Evolutionary conservation across 495 filamentous ascomycete genomes (phyloP).

Genomic region (Aspergillus ostianus): DNA sequence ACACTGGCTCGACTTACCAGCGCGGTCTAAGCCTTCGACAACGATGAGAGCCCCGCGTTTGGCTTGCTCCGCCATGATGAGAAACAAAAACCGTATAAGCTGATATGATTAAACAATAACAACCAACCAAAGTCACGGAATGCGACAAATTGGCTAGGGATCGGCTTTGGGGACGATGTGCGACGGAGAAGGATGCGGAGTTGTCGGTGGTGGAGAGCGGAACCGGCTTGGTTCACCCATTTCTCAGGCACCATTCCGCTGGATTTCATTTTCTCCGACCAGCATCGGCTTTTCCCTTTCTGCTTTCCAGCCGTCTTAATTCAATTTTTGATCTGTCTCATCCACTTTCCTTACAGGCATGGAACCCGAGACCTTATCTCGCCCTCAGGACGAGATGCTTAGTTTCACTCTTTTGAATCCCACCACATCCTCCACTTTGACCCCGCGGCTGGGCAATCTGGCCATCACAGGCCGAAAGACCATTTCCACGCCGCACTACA

Average conservation of each 20-base stretch:
- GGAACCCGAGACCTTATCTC: conserved; percentile 21
- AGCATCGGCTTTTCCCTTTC: neutral
- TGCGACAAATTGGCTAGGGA: neutral
- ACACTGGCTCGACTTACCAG: conserved; percentile 95
- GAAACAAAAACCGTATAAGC: neutral
- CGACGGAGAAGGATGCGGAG: conserved; percentile 2
- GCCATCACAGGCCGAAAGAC: conserved; percentile 54
- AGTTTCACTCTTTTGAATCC: conserved; percentile 32
- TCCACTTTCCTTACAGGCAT: conserved; percentile 24
- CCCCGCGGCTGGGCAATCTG: conserved; percentile 62
- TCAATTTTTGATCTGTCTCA: neutral
- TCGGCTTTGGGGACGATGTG: neutral
- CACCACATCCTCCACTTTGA: conserved; percentile 27
- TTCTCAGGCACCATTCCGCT: conserved; percentile 8
- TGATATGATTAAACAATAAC: neutral
- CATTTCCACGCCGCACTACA: conserved; percentile 77
- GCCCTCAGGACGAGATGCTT: conserved; percentile 23
- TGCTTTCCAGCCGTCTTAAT: conserved; percentile 3
- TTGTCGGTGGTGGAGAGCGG: neutral
- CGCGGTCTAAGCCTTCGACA: conserved; percentile 90
- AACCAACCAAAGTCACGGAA: neutral
- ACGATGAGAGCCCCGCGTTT: conserved; percentile 75
- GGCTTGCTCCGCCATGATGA: neutral
- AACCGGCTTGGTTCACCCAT: neutral
- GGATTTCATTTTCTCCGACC: conserved; percentile 17